Base-by-base conservation (phyloP, 169 alveolate genomes). In the Plasmodium coatneyi region DNA sequence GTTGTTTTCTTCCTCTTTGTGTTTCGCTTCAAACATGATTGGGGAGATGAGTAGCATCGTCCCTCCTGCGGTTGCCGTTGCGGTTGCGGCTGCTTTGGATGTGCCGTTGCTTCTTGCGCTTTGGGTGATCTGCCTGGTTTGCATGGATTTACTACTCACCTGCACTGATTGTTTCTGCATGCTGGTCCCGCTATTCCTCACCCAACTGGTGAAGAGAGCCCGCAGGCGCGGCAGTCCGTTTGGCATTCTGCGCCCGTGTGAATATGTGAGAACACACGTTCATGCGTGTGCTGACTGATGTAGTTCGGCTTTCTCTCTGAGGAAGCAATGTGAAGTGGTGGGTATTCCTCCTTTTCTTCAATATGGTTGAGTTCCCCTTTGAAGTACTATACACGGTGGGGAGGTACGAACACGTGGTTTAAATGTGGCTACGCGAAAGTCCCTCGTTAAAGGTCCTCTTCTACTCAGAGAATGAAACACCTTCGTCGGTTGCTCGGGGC, bases 1-100 rank as follows among this genome's bases (percentile, higher is more conserved):
- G 16, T 83, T 2, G 30, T 78, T 79, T 76, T 71, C 93, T 78
- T 87, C 93, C 80, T 87, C 93, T 87, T 87, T 87, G 80, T 87
- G 32, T 32, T 87, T 87, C 3, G 41, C 60, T 56, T 87, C 93
- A 74, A 87, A 87, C 81, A 87, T 34, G 70, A 87, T 60, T 0
- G 93, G 93, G 5, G 93, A 87, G 10, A 76, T 22, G 32, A 87
- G 25, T 6, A 87, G 56, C 92, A 84, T 84, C n/a, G 79, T 60
- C 28, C 71, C 60, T 49, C 92, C 92, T 71, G 41, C 25, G 25
- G 82, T 54, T 28, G 12, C 71, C 3, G 39, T 32, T 32, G 39
- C 39, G 39, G n/a, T n/a, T n/a, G n/a, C n/a, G n/a, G 49, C 70
- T 25, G 34, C 71, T 3, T 80, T 80, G 30, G 52, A 5, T 81